Base-by-base conservation (phyloP, 2,329 filamentous ascomycete genomes). In the Acrocalymma vagum region DNA sequence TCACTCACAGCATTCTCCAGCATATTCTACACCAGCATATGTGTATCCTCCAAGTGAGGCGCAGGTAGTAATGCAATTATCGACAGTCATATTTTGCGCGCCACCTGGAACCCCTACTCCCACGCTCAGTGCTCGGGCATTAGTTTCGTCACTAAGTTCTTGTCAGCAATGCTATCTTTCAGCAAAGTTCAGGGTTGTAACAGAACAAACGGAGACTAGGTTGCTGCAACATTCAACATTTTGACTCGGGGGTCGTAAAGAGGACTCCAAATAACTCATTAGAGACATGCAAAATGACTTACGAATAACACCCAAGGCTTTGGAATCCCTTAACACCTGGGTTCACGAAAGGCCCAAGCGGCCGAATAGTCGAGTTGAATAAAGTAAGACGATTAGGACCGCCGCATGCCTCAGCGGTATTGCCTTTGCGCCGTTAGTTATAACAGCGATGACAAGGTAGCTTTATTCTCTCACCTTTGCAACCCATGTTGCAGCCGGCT, bases 1-100 rank as follows among this genome's bases (percentile, higher is more conserved):
- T n/a, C n/a, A 42, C 53, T 35, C 27, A 51, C 53, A 56, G 45
- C 53, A 59, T 27, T 59, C 51, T 29, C 31, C 24, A 13, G 36
- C 38, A 28, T 57, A 57, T 38, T 59, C 55, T 11, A 53, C 36
- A 15, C 53, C 55, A 6, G 55, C 51, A 47, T 53, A 55, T 13
- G 32, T 16, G 42, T 57, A 57, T 6, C 38, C 37, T 26, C 18
- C 31, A 9, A n/a, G n/a, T n/a, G 36, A 24, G 9, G 38, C 24
- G 31, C 54, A 60, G 14, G 54, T 51, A 34, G 52, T 33, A 9
- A 34, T 45, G 38, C 56, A 60, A 16, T 51, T 33, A 3, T 42
- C 50, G 11, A 56, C 48, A 15, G 54, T 57, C 20, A 58, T 20
- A 10, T 18, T 24, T 18, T 27, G 40, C 18, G 42, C 34, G 18